Evolutionary conservation across 1,284 basidiomycete species (phyloP), one percentile per base, ranked within the genome.

Genomic region (Malassezia dermatis): DNA sequence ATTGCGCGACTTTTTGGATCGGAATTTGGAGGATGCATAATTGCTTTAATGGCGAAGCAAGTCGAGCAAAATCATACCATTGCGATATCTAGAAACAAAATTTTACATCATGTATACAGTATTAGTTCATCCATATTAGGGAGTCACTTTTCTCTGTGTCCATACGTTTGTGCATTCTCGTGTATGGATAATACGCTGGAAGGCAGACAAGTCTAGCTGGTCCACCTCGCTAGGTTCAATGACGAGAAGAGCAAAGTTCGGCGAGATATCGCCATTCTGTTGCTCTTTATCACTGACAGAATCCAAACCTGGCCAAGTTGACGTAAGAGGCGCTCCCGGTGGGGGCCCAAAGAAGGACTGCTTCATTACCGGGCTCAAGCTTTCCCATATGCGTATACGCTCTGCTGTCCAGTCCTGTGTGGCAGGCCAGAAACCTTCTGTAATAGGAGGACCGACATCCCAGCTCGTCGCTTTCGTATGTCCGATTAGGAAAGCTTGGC

Each of bases 21-120:
- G 55, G 0, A 57, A 57, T 26, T 39, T 57, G 15, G 55, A 57
- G 37, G 55, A 57, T 23, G 55, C 55, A 19, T 57, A 48, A 26
- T 19, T 11, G 13, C 10, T 23, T 32, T 23, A 7, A 26, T 12
- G 19, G 21, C 23, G 24, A 3, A 27, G 27, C n/a, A 15, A 32
- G 2, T 30, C 24, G 7, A 7, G 28, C 7, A 30, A 6, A 12
- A 2, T 30, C 28, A 30, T 30, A 12, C 43, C 27, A 17, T 15
- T 32, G 19, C 7, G 27, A 11, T 23, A 17, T 24, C 32, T 15
- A 34, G 32, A n/a, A 8, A 34, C n/a, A 11, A 13, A 3, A 34
- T n/a, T 34, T 13, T 15, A 34, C 32, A 15, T 34, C 15, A 21
- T 35, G 43, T 26, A 23, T 19, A 7, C 2, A 10, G 4, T 30